A percentile compares a stretch with the other conserved stretches of the same genome.
Evolutionary conservation across 2,329 filamentous ascomycete genomes (phyloP).

Genomic region (Pseudocercospora ulei): DNA sequence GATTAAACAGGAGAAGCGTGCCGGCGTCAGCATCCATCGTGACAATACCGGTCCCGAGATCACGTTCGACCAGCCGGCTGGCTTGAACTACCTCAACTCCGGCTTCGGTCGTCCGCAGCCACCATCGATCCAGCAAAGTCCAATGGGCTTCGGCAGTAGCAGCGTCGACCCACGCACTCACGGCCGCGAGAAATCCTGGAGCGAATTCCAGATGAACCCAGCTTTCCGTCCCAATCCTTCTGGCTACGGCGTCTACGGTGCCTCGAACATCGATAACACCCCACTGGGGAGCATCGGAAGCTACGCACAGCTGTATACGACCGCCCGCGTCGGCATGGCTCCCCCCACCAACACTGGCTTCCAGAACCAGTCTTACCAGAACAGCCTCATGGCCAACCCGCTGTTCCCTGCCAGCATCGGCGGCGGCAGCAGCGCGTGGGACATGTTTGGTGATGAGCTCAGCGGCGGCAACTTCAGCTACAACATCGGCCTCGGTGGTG

Average conservation of each 20-base stretch:
- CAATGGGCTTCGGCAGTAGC: conserved; percentile 8
- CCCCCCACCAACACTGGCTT: neutral
- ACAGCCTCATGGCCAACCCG: conserved; percentile 10
- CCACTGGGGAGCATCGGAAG: neutral
- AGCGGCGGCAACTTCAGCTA: conserved; percentile 11
- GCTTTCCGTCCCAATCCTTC: conserved; percentile 17
- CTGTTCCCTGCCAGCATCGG: conserved; percentile 12
- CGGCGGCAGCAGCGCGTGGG: conserved; percentile 12
- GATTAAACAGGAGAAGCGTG: conserved; percentile 29
- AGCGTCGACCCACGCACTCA: conserved; percentile 13
- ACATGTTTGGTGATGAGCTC: conserved; percentile 17
- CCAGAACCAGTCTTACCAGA: no score
- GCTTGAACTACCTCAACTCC: conserved; percentile 21
- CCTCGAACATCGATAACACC: conserved; percentile 1
- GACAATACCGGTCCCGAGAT: conserved; percentile 35
- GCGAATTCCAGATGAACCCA: conserved; percentile 14
- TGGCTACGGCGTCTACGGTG: conserved; percentile 11
- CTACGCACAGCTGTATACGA: neutral
- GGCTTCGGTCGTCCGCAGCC: conserved; percentile 13
- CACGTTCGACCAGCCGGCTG: conserved; percentile 27
- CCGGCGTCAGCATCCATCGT: conserved; percentile 38
- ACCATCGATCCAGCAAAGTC: conserved; percentile 7
- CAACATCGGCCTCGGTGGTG: conserved; percentile 9
- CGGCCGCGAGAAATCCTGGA: conserved; percentile 15
- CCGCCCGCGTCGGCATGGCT: conserved; percentile 7